Evolutionary conservation across 73 alveolate genomes (phyloP).

Genomic region (Tetrahymena elliotti): DNA sequence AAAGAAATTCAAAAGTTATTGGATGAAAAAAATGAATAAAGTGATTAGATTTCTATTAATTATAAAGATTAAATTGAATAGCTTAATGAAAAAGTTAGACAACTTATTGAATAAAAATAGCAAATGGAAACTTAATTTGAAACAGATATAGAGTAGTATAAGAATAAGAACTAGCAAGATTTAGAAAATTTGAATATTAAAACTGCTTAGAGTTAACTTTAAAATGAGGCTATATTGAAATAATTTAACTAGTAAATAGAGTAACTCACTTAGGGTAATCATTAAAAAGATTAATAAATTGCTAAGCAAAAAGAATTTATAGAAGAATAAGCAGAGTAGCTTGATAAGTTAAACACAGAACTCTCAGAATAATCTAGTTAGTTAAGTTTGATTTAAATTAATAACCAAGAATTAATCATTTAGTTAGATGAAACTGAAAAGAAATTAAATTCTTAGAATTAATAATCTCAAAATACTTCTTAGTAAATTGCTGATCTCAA

Average conservation of each 20-base stretch:
- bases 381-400: not conserved
- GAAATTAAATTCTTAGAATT: not conserved
- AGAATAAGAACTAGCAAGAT: not conserved
- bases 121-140: not conserved
- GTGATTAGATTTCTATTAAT: not conserved
- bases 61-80: not conserved
- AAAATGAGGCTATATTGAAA: not conserved
- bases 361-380: not conserved
- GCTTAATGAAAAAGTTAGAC: not conserved
- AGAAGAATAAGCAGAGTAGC: not conserved
- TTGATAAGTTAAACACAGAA: not conserved
- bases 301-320: not conserved
- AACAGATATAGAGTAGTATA: not conserved
- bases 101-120: not conserved
- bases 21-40: not conserved
- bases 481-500: not conserved
- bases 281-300: not conserved
- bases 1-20: not conserved
- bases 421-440: not conserved
- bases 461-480: not conserved
- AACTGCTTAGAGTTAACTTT: not conserved
- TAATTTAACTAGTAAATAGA: not conserved
- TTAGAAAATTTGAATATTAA: not conserved
- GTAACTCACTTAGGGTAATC: not conserved
- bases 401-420: not conserved